These are phyloP conservation scores for Tetrahymena borealis DNA, from an alignment of 73 alveolate genomes.

Conservation along the genomic window DNA sequence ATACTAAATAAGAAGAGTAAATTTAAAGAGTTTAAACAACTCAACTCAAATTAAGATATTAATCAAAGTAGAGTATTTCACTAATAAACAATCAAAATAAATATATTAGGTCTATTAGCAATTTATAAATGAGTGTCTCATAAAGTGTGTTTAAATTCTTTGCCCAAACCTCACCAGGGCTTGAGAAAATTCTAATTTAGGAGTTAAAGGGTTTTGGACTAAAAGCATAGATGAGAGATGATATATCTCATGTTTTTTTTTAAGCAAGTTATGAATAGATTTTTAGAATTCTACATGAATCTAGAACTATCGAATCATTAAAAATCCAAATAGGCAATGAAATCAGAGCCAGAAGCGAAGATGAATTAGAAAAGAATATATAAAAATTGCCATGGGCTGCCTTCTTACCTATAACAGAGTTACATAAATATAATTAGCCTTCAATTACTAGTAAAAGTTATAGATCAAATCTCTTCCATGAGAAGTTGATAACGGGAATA, in stretches of 20 bases:
- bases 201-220: not conserved
- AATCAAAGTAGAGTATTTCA: too few species aligned
- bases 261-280: not conserved
- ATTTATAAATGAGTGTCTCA: not conserved
- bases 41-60: too few species aligned
- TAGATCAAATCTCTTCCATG: not conserved
- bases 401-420: not conserved
- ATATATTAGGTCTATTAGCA: too few species aligned
- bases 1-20: too few species aligned
- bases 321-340: not conserved
- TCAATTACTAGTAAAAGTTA: not conserved
- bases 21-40: too few species aligned
- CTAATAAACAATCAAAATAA: too few species aligned
- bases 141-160: not conserved
- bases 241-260: not conserved
- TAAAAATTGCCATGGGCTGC: not conserved
- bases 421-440: not conserved
- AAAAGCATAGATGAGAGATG: not conserved
- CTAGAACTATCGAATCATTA: not conserved
- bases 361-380: not conserved
- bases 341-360: not conserved
- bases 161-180: not conserved
- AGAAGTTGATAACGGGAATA: not conserved
- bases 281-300: not conserved
- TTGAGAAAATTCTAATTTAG: not conserved